Evolutionary conservation across 2,329 filamentous ascomycete species (phyloP).

Genomic region (Boeremia lycopersici): DNA sequence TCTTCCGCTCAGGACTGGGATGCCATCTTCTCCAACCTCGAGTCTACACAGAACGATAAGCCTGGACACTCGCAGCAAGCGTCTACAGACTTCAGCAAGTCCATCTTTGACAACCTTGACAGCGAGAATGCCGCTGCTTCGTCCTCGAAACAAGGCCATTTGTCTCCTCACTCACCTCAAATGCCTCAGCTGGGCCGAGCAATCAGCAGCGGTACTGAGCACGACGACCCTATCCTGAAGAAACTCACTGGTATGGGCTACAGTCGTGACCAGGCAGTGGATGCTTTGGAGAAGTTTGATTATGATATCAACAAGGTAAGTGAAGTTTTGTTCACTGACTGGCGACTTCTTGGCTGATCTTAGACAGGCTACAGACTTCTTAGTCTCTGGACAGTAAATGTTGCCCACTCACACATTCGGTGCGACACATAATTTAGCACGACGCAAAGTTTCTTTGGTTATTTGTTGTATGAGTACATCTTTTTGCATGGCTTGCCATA

Average conservation of each 20-base stretch:
- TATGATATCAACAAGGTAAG: slow-evolving; percentile 92
- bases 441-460: slow-evolving; percentile 14
- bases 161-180: slow-evolving; percentile 24
- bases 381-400: slow-evolving; percentile 30
- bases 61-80: slow-evolving; percentile 38
- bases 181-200: slow-evolving; percentile 67
- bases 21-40: slow-evolving; percentile 84
- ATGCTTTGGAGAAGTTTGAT: slow-evolving; percentile 89
- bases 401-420: neutral
- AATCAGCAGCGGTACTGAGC: slow-evolving; percentile 73
- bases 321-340: neutral
- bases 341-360: slow-evolving; percentile 23
- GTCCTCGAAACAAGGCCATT: slow-evolving; percentile 30
- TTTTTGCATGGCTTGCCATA: slow-evolving; percentile 37
- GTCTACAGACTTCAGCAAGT: slow-evolving; percentile 44
- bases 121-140: slow-evolving; percentile 40
- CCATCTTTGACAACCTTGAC: slow-evolving; percentile 45
- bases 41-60: slow-evolving; percentile 55
- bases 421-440: slow-evolving; percentile 15
- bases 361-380: slow-evolving; percentile 43
- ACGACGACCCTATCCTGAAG: slow-evolving; percentile 91
- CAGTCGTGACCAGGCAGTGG: slow-evolving; percentile 71
- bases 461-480: slow-evolving; percentile 42
- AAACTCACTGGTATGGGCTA: slow-evolving; percentile 91
- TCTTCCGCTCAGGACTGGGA: slow-evolving; percentile 81